phyloP scores from a whole-genome alignment of 768 basidiomycete genomes.

The Tremella fuciformis region DNA sequence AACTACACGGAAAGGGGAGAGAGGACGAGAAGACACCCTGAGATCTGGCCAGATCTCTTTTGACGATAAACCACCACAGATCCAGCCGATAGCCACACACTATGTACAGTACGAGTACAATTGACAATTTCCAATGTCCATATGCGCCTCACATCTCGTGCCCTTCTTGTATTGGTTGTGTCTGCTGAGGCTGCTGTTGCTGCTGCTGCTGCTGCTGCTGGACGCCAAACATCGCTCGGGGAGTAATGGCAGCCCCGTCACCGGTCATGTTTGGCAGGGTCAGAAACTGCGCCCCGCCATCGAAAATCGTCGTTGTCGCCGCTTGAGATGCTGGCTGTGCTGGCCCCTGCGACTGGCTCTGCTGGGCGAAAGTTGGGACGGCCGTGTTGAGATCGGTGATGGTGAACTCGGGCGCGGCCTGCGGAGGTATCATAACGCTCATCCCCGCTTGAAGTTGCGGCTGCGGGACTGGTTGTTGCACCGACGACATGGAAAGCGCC shows the following conservation, averaged over 20 bases:
- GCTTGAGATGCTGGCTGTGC: background rate
- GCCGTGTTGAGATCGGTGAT: slow-evolving; percentile 16
- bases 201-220: background rate
- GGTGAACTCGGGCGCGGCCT: background rate
- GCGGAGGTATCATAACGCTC: slow-evolving; percentile 17
- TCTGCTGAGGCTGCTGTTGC: background rate
- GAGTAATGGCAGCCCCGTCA: background rate
- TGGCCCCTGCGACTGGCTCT: background rate
- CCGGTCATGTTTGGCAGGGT: background rate
- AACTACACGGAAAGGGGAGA: no score
- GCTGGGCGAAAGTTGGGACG: background rate
- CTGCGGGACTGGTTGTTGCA: slow-evolving; percentile 10
- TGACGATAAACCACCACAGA: no score
- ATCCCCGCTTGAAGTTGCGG: slow-evolving; percentile 7
- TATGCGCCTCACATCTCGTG: no score
- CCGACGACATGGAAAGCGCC: slow-evolving; percentile 13
- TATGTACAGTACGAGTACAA: no score
- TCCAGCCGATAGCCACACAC: no score
- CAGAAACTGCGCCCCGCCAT: background rate
- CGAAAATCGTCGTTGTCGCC: no score
- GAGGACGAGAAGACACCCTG: no score
- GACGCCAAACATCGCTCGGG: background rate
- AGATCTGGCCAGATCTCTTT: no score
- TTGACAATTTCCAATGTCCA: no score
- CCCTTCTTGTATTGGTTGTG: background rate